phyloP scores from a whole-genome alignment of 768 basidiomycete genomes.

The Mycena maculata region DNA sequence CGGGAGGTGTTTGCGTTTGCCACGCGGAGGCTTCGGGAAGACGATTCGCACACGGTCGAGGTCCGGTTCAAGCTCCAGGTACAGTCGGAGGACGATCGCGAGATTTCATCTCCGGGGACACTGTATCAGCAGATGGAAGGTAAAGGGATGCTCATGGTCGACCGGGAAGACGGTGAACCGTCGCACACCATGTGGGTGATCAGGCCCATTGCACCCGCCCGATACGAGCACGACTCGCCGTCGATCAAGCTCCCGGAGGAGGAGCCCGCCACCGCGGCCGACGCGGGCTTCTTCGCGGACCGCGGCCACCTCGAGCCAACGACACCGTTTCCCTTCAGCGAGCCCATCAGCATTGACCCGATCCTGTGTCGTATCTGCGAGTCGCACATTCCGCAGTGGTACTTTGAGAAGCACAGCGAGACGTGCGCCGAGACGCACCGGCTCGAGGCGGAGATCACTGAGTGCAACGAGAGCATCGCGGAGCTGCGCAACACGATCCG shows the following conservation, averaged over 20 bases:
- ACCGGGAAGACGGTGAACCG: slow-evolving; percentile 86
- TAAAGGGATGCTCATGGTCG: slow-evolving; percentile 98
- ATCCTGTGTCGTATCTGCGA: slow-evolving; percentile 99
- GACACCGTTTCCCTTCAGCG: slow-evolving; percentile 80
- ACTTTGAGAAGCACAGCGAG: slow-evolving; percentile 99
- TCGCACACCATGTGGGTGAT: slow-evolving; percentile 99
- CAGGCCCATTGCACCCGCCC: slow-evolving; percentile 80
- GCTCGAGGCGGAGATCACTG: slow-evolving; percentile 92
- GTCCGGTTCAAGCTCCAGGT: slow-evolving; percentile 89
- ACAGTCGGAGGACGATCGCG: slow-evolving; percentile 68
- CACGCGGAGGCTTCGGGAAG: slow-evolving; percentile 84
- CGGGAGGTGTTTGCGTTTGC: slow-evolving; percentile 88
- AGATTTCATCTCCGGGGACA: slow-evolving; percentile 58
- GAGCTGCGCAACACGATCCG: slow-evolving; percentile 90
- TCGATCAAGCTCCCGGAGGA: slow-evolving; percentile 66
- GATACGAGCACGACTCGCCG: slow-evolving; percentile 75
- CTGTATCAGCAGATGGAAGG: slow-evolving; percentile 93
- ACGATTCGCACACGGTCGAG: slow-evolving; percentile 95
- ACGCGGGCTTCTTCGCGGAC: slow-evolving; percentile 52
- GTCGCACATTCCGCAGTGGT: slow-evolving; percentile 96
- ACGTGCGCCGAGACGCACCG: slow-evolving; percentile 97
- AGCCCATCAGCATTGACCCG: slow-evolving; percentile 82
- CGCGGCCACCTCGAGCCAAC: slow-evolving; percentile 56
- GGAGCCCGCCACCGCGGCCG: slow-evolving; percentile 56
- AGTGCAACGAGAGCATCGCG: slow-evolving; percentile 91